Evolutionary conservation across 805 yeast species (phyloP).

Genomic region (Yamadazyma takamatsuzukensis): DNA sequence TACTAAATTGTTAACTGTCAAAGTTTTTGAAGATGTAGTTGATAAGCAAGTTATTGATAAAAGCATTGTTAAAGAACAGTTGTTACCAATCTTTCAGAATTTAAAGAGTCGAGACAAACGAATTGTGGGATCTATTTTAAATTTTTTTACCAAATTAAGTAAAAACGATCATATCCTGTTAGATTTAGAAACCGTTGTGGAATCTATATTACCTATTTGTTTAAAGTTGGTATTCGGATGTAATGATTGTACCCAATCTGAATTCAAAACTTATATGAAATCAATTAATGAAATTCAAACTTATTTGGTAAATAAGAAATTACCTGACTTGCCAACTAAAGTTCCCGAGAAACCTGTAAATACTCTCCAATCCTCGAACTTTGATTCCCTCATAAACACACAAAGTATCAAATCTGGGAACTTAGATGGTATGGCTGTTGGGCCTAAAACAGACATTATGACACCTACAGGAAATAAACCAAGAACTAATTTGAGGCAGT

Average conservation of each 20-base stretch:
- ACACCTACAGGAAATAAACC: slow-evolving; percentile 3
- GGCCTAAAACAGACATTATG: slow-evolving; percentile 6
- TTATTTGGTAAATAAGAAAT: slow-evolving; percentile 16
- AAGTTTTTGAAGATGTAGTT: slow-evolving; percentile 56
- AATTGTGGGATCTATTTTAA: slow-evolving; percentile 47
- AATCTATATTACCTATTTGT: slow-evolving; percentile 28
- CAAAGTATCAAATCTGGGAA: slow-evolving; percentile 15
- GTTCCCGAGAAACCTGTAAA: slow-evolving; percentile 2
- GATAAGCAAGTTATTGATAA: slow-evolving; percentile 63
- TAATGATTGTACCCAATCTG: slow-evolving; percentile 31
- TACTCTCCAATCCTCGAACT: slow-evolving; percentile 11
- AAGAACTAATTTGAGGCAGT: slow-evolving; percentile 3
- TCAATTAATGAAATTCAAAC: slow-evolving; percentile 20
- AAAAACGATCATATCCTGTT: slow-evolving; percentile 32
- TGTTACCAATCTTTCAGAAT: slow-evolving; percentile 72
- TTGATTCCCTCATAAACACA: slow-evolving; percentile 28
- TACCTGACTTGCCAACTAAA: slow-evolving; percentile 15
- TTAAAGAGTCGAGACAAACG: slow-evolving; percentile 75
- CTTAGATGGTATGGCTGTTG: slow-evolving; percentile 6
- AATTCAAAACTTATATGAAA: slow-evolving; percentile 27
- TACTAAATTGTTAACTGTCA: slow-evolving; percentile 67
- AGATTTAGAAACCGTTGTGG: slow-evolving; percentile 27
- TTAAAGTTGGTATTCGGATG: slow-evolving; percentile 34
- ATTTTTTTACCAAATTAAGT: slow-evolving; percentile 50
- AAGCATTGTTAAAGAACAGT: slow-evolving; percentile 66